Evolutionary conservation across 805 yeast genomes (phyloP).

Genomic region (Wickerhamiella australiensis): DNA sequence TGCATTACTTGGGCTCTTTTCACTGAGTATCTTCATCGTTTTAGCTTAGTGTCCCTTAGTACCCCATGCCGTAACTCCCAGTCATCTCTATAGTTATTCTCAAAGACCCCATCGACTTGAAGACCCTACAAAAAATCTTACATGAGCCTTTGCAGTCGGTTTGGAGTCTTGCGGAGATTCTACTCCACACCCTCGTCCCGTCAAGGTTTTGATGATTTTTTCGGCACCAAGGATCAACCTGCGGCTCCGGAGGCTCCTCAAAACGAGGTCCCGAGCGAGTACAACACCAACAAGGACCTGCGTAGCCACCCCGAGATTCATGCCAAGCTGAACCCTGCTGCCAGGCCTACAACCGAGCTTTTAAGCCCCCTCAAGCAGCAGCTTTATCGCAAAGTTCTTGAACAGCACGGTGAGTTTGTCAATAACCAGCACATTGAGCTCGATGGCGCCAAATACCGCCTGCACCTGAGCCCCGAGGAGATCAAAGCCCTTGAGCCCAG

Average conservation of each 20-base stretch:
- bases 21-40: too few species aligned
- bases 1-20: too few species aligned
- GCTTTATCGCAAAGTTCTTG: conserved; percentile 51
- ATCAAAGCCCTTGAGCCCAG: conserved; percentile 78
- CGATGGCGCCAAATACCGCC: conserved; percentile 39
- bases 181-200: conserved; percentile 3
- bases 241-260: background rate
- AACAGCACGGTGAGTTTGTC: conserved; percentile 57
- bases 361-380: conserved; percentile 60
- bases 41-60: too few species aligned
- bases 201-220: conserved; percentile 3
- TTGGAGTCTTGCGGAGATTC: conserved; percentile 4
- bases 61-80: too few species aligned
- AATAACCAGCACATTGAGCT: conserved; percentile 41
- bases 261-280: conserved; percentile 1
- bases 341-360: conserved; percentile 45
- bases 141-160: background rate
- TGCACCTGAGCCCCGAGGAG: conserved; percentile 51
- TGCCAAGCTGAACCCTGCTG: conserved; percentile 33
- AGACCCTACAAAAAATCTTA: background rate
- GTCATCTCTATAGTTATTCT: too few species aligned
- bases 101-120: too few species aligned
- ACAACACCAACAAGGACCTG: conserved; percentile 19
- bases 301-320: conserved; percentile 19
- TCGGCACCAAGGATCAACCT: background rate